A percentile compares a stretch with the other conserved stretches of the same genome.
phyloP scores from a whole-genome alignment of 2,329 filamentous ascomycete species.

The Ilyonectria sp. region DNA sequence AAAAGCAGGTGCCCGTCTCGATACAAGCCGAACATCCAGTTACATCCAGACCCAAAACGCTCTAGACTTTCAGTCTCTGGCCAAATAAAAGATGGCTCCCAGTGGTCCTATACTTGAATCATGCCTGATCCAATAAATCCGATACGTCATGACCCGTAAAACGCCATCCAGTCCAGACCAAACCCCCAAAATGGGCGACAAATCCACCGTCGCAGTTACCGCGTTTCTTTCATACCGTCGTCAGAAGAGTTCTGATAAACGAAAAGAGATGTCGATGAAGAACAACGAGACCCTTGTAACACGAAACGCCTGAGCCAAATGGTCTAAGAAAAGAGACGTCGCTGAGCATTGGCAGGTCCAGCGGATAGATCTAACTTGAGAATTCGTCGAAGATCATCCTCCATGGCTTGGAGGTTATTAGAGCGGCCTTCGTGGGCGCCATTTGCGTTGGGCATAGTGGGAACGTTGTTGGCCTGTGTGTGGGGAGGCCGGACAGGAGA shows the following conservation, averaged over 20 bases:
- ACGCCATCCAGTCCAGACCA: constrained; percentile 28
- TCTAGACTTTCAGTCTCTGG: constrained; percentile 22
- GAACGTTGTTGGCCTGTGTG: constrained; percentile 28
- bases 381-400: constrained; percentile 68
- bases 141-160: constrained; percentile 31
- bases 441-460: constrained; percentile 25
- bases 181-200: constrained; percentile 10
- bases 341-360: constrained; percentile 42
- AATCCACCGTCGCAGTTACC: constrained; percentile 1
- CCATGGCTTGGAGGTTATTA: constrained; percentile 64
- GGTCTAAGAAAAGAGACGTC: constrained; percentile 47
- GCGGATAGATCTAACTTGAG: constrained; percentile 61
- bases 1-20: constrained; percentile 47
- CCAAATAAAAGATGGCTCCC: constrained; percentile 24
- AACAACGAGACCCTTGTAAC: constrained; percentile 37
- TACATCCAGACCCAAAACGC: constrained; percentile 37
- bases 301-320: constrained; percentile 32
- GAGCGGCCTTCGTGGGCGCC: constrained; percentile 31
- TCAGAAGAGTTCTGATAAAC: constrained; percentile 28
- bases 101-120: constrained; percentile 20
- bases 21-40: constrained; percentile 48
- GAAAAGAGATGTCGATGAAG: constrained; percentile 44
- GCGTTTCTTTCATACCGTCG: constrained; percentile 24
- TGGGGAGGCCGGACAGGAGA: constrained; percentile 38
- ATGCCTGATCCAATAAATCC: constrained; percentile 30